Evolutionary conservation across 148 eudicot species (phyloP), one percentile per base, ranked within the genome.

Genomic region (Rhododendron kiyosumense): DNA sequence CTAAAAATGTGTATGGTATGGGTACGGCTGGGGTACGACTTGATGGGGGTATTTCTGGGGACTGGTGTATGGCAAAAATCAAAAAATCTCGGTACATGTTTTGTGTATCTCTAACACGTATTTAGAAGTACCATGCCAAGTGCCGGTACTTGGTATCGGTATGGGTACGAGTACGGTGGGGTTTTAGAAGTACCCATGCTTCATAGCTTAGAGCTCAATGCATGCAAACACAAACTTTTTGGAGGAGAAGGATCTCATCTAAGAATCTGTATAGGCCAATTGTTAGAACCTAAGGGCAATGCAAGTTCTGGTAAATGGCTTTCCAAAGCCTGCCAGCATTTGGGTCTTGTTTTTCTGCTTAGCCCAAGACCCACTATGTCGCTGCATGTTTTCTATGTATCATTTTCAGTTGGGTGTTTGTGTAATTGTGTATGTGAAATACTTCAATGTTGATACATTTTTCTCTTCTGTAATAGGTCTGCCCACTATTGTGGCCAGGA

Each of bases 401-500:
- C 32, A 30, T 36, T 84, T 24, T 74, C 34, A 8, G 73, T 76
- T 36, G 20, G 22, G 61, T 65, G 74, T 32, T 22, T 74, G 46
- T 49, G 26, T 84, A 84, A 32, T 22, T 46, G n/a, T 34, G 36
- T 20, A 49, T n/a, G 52, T 82, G 36, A 36, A 71, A 61, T 83
- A 32, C 20, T 77, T 83, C 83, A 45, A 4, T 57, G 54, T 36
- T 63, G 36, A 30, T 38, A 34, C 63, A 14, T 69, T n/a, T 46
- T 74, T 36, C 46, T 87, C 81, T 54, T 61, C 63, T 90, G 81
- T 81, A 83, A 71, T 84, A 97, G 99, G 99, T 82, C 93, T 97
- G 86, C 98, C 99, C 83, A 89, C 98, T 34, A 94, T 95, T 82
- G 98, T 97, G 82, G 99, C 99, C 26, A 95, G 99, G 85, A 95